Evolutionary conservation across 192 early-diverging fungal genomes (phyloP).

Genomic region (Dissophora globulifera): DNA sequence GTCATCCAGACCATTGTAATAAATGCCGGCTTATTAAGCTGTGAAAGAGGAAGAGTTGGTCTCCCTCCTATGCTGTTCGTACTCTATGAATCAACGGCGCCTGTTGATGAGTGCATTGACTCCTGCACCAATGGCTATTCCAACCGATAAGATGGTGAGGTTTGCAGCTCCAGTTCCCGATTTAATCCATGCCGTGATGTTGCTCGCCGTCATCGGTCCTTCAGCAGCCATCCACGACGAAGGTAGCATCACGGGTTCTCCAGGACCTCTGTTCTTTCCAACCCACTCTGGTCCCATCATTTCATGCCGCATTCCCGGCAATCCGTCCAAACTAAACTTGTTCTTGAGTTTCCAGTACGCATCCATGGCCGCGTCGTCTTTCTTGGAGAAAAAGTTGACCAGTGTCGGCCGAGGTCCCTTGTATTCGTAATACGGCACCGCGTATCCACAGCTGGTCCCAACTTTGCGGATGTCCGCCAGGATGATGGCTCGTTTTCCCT

Average conservation of each 20-base stretch:
- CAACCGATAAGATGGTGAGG: neutral
- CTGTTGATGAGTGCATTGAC: neutral
- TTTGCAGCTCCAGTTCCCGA: neutral
- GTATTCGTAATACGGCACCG: slow-evolving; percentile 69
- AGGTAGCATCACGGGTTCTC: no score
- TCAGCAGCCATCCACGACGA: neutral
- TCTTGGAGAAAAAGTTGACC: slow-evolving; percentile 52
- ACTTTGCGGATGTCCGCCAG: slow-evolving; percentile 63
- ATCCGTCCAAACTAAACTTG: slow-evolving; percentile 65
- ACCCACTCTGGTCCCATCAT: slow-evolving; percentile 17
- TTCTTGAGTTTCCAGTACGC: slow-evolving; percentile 58
- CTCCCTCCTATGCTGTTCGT: neutral
- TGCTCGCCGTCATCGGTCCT: neutral
- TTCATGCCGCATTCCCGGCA: slow-evolving; percentile 56
- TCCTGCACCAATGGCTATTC: slow-evolving; percentile 5
- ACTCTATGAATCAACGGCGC: slow-evolving; percentile 1
- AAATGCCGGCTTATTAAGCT: no score
- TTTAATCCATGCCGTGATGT: neutral
- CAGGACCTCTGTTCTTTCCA: slow-evolving; percentile 13
- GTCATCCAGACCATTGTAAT: no score
- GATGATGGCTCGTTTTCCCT: slow-evolving; percentile 66
- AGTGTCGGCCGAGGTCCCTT: slow-evolving; percentile 60
- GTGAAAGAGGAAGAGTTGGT: neutral
- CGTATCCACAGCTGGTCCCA: slow-evolving; percentile 70
- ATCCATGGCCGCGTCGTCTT: slow-evolving; percentile 37